Percentiles rank a stretch among this genome's conserved stretches.
These are phyloP conservation scores for Eragrostis curvula DNA, from an alignment of 176 grass and related monocot species.

Conservation along the genomic window DNA sequence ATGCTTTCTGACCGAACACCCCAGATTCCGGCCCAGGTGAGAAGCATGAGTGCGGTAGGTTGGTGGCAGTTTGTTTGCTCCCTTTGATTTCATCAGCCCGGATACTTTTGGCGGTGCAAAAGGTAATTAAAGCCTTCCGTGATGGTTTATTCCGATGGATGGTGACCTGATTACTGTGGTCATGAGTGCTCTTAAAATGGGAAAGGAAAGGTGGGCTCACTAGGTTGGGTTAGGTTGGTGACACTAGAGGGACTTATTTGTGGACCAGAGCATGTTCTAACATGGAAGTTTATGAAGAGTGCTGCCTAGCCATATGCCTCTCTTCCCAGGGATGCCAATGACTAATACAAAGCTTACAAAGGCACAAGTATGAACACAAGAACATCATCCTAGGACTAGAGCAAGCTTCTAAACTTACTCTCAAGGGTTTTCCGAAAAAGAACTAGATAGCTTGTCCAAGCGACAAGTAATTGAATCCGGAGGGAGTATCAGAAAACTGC, in stretches of 20 bases:
- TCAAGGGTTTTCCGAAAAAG: neutral
- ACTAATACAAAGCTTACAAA: neutral
- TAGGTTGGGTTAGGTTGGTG: constrained; percentile 18
- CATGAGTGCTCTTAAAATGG: constrained; percentile 34
- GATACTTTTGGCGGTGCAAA: constrained; percentile 36
- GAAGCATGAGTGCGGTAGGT: constrained; percentile 45
- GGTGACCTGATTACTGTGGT: constrained; percentile 11
- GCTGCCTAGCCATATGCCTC: neutral
- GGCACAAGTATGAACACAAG: neutral
- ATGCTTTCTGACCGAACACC: constrained; percentile 50
- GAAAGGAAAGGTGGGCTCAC: neutral
- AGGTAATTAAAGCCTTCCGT: constrained; percentile 31
- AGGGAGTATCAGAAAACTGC: neutral
- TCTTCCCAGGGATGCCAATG: neutral
- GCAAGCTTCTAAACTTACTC: neutral
- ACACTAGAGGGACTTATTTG: constrained; percentile 20
- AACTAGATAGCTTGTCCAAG: neutral
- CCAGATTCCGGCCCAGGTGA: constrained; percentile 37
- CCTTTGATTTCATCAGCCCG: constrained; percentile 10
- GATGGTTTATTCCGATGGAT: constrained; percentile 5
- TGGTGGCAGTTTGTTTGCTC: constrained; percentile 39
- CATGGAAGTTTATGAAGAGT: neutral
- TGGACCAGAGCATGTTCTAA: constrained; percentile 2
- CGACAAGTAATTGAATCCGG: neutral
- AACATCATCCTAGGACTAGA: neutral